These are phyloP conservation scores for Capsicum chinense DNA, from an alignment of 257 asterid species.

Conservation along the genomic window DNA sequence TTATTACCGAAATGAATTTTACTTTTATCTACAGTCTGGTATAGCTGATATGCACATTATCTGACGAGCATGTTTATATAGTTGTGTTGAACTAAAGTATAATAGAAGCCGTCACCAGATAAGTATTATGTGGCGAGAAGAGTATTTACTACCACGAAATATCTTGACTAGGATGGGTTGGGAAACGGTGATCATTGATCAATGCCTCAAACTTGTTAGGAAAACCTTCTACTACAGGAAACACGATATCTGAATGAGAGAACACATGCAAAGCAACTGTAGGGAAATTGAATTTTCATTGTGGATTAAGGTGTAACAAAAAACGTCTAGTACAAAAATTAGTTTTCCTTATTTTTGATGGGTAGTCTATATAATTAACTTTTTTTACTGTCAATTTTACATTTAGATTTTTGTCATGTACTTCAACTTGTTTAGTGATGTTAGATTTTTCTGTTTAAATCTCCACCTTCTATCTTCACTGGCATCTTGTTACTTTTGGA, in stretches of 20 bases:
- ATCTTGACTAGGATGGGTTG: neutral
- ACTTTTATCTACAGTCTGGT: neutral
- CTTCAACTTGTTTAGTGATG: neutral
- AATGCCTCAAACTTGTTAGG: neutral
- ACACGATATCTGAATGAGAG: neutral
- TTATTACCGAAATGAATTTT: neutral
- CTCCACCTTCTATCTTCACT: neutral
- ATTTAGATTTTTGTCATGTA: neutral
- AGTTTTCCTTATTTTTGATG: neutral
- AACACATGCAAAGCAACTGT: neutral
- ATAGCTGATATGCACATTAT: neutral
- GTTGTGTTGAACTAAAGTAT: neutral
- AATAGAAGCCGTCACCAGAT: neutral
- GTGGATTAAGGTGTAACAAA: slow-evolving; percentile 4
- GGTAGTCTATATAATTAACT: neutral
- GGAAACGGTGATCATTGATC: neutral
- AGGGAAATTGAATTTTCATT: neutral
- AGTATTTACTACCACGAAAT: neutral
- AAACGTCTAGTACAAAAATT: neutral
- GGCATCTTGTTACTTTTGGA: neutral
- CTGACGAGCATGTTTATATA: neutral
- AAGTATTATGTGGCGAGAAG: neutral
- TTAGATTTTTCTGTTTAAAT: neutral
- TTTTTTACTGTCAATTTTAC: too few species aligned
- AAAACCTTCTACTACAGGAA: neutral